phyloP scores from a whole-genome alignment of 1,284 basidiomycete species.

The Ganoderma lucidum region DNA sequence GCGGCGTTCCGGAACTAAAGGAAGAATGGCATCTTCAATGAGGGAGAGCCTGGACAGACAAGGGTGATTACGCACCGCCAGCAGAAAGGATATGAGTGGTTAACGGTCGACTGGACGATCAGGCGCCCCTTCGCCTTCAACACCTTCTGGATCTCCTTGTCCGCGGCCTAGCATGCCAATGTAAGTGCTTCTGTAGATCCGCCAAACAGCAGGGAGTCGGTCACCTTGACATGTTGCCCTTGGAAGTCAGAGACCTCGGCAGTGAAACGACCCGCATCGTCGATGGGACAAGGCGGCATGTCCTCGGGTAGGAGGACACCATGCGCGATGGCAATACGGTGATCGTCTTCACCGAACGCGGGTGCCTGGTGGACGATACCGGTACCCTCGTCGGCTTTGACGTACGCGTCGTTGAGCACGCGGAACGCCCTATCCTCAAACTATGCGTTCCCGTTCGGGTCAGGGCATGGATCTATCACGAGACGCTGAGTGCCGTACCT shows the following conservation, averaged over 20 bases:
- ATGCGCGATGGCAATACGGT: constrained; percentile 89
- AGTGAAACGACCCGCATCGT: constrained; percentile 91
- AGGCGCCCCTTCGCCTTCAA: constrained; percentile 91
- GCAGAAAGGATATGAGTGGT: constrained; percentile 97
- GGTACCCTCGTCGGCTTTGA: constrained; percentile 94
- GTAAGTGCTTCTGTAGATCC: not conserved
- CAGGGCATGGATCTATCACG: not conserved
- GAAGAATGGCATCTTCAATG: not conserved
- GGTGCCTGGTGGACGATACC: constrained; percentile 99
- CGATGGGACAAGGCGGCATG: constrained; percentile 95
- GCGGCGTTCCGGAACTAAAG: constrained; percentile 88
- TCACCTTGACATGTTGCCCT: constrained; percentile 92
- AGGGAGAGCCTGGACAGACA: no score
- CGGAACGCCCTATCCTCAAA: constrained; percentile 94
- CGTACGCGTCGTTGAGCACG: constrained; percentile 92
- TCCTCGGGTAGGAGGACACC: constrained; percentile 87
- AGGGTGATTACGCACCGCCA: constrained; percentile 73
- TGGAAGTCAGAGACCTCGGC: constrained; percentile 90
- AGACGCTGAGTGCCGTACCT: constrained; percentile 56
- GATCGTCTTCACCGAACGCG: constrained; percentile 99
- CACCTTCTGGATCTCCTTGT: constrained; percentile 93
- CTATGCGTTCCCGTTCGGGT: constrained; percentile 47
- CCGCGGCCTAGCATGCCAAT: constrained; percentile 71
- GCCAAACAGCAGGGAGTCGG: constrained; percentile 15
- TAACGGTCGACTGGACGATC: constrained; percentile 87